Evolutionary conservation across 805 yeast species (phyloP).

Genomic region (Candida boidinii): DNA sequence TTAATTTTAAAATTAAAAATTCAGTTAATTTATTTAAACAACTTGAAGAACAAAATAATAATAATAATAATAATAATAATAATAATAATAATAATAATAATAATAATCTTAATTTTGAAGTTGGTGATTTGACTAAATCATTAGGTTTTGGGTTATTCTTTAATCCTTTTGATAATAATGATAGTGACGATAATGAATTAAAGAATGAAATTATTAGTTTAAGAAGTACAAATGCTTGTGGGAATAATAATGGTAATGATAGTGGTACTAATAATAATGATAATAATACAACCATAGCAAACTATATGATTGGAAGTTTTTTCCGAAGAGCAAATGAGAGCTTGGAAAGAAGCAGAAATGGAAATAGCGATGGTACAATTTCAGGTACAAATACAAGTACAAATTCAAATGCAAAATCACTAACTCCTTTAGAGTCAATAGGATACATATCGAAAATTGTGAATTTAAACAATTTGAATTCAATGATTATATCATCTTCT

Average conservation of each 20-base stretch:
- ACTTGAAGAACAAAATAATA: too few relatives aligned
- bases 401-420: too few relatives aligned
- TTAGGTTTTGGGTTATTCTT: conserved; percentile 34
- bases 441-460: conserved; percentile 24
- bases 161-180: background rate
- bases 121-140: conserved; percentile 22
- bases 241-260: too few relatives aligned
- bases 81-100: background rate
- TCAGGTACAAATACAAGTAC: too few relatives aligned
- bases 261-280: too few relatives aligned
- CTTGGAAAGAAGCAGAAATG: too few relatives aligned
- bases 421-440: conserved; percentile 24
- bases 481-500: conserved; percentile 28
- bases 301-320: too few relatives aligned
- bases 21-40: conserved; percentile 1
- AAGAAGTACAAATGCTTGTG: too few relatives aligned
- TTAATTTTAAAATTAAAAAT: conserved; percentile 2
- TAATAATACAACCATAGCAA: too few relatives aligned
- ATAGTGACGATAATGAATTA: background rate
- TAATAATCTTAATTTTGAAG: background rate
- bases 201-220: background rate
- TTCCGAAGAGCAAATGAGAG: too few relatives aligned
- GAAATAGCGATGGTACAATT: too few relatives aligned
- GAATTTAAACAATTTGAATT: conserved; percentile 6
- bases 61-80: too few relatives aligned